Evolutionary conservation across 306 rosid species (phyloP).

Genomic region (Hippophae tibetana): DNA sequence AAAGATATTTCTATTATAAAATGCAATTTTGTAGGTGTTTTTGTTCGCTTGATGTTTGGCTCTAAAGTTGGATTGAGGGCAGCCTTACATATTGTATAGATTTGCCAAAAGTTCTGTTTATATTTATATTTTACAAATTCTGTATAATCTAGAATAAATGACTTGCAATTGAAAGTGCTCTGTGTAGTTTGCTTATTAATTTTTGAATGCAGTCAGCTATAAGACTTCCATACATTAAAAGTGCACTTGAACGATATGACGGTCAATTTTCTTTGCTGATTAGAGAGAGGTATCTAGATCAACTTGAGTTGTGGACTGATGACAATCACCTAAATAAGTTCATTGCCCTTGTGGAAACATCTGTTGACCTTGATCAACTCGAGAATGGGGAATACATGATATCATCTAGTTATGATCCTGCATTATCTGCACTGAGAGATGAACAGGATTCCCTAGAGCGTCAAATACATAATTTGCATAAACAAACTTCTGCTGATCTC

Average conservation of each 20-base stretch:
- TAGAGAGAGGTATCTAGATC: conserved; percentile 54
- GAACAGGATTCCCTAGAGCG: conserved; percentile 58
- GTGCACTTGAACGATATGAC: conserved; percentile 52
- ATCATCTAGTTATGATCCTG: conserved; percentile 68
- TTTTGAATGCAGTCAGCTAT: conserved; percentile 68
- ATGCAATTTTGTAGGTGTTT: not conserved
- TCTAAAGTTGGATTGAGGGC: not conserved
- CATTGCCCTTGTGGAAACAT: conserved; percentile 68
- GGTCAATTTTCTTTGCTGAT: conserved; percentile 69
- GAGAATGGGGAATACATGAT: conserved; percentile 94
- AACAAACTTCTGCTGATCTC: conserved; percentile 72
- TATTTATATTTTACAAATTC: not conserved
- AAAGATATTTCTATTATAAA: not conserved
- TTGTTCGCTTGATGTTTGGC: not conserved
- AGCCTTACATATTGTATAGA: not conserved
- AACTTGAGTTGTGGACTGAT: conserved; percentile 65
- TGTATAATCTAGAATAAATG: not conserved
- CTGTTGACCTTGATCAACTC: conserved; percentile 92
- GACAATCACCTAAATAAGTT: conserved; percentile 67
- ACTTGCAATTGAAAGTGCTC: conserved; percentile 3
- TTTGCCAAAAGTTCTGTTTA: not conserved
- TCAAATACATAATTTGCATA: conserved; percentile 66
- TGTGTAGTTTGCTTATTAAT: conserved; percentile 19
- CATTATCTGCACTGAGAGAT: conserved; percentile 53
- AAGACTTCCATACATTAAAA: conserved; percentile 71